A percentile compares a stretch with the other conserved stretches of the same genome.
Evolutionary conservation across 2,329 filamentous ascomycete species (phyloP).

Genomic region (Aspergillus melleus): DNA sequence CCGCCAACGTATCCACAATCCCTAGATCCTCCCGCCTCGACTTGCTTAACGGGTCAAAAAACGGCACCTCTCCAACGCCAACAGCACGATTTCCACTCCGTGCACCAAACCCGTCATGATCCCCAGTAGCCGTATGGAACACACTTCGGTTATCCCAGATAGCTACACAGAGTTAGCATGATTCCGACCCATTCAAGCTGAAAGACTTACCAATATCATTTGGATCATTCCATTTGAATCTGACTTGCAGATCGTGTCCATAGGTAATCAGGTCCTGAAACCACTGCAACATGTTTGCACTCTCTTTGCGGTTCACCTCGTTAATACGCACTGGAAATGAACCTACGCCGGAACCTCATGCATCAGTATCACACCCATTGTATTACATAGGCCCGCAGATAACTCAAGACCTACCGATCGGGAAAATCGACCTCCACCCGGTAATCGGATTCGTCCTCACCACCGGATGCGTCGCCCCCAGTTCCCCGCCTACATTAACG

Average conservation of each 20-base stretch:
- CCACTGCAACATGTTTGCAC: conserved; percentile 43
- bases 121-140: conserved; percentile 40
- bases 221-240: conserved; percentile 51
- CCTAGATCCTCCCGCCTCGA: conserved; percentile 21
- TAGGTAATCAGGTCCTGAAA: conserved; percentile 46
- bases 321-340: conserved; percentile 46
- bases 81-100: conserved; percentile 91
- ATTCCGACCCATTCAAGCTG: too few species aligned
- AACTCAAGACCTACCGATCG: conserved; percentile 24
- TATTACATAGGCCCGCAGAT: too few species aligned
- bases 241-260: conserved; percentile 54
- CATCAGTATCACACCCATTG: too few species aligned
- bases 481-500: conserved; percentile 53
- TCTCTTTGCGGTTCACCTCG: conserved; percentile 46
- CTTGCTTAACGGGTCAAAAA: conserved; percentile 16
- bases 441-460: conserved; percentile 65
- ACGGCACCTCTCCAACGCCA: conserved; percentile 82
- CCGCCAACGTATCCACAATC: conserved; percentile 16
- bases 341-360: conserved; percentile 21
- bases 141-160: conserved; percentile 22
- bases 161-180: conserved; percentile 7
- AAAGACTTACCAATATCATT: conserved; percentile 46
- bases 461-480: conserved; percentile 56
- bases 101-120: conserved; percentile 52
- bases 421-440: conserved; percentile 61